Conservation (phyloP, 306 rosid genomes). For the barrel medic (Medicago truncatula) region DNA sequence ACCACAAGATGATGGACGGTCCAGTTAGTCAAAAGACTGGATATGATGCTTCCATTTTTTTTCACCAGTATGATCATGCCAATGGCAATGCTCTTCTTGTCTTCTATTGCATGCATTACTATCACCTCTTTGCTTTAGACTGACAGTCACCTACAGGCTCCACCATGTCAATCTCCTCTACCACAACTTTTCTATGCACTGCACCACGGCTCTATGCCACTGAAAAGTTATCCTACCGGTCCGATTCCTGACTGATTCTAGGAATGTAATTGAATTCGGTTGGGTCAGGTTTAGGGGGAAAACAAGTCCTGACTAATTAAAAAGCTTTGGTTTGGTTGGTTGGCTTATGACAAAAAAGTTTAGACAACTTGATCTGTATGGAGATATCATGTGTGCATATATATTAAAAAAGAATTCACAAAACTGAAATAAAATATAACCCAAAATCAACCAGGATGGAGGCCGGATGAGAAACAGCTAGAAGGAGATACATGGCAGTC, state of each 20-base stretch:
- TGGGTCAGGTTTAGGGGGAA: not conserved
- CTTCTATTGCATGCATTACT: not conserved
- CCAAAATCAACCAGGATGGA: not conserved
- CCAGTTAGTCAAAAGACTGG: not conserved
- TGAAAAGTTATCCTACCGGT: not conserved
- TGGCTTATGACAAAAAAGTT: too few species aligned
- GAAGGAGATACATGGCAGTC: not conserved
- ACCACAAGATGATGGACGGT: not conserved
- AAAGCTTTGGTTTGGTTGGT: too few species aligned
- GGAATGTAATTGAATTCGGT: not conserved
- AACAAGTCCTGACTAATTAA: too few species aligned
- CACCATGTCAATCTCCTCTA: not conserved
- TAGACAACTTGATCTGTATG: not conserved
- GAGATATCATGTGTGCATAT: not conserved
- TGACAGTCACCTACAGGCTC: not conserved
- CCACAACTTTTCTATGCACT: not conserved
- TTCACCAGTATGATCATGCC: not conserved
- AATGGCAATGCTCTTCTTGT: not conserved
- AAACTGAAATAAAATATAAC: not conserved
- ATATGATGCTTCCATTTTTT: not conserved
- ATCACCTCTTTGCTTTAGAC: not conserved
- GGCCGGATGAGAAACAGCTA: not conserved
- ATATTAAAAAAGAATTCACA: not conserved
- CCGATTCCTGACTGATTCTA: not conserved
- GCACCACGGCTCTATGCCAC: not conserved